Percentiles rank a stretch among this genome's conserved stretches.
Evolutionary conservation across 768 basidiomycete species (phyloP).

Genomic region (Leccinum truebloodii): DNA sequence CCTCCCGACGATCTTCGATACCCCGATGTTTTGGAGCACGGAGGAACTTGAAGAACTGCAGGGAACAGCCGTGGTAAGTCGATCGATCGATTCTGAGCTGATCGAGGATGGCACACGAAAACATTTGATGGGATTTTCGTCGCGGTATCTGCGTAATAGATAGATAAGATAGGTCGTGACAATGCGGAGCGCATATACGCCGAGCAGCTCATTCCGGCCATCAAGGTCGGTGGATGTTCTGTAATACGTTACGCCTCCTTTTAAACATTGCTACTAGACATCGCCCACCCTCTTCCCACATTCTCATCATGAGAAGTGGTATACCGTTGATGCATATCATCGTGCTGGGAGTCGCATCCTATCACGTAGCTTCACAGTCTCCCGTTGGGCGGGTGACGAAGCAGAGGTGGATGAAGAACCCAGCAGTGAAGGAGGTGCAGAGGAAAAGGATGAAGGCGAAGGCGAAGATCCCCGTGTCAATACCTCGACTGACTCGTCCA

Average conservation of each 20-base stretch:
- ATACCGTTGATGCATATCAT: conserved; percentile 77
- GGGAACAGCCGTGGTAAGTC: conserved; percentile 88
- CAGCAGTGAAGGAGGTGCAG: conserved; percentile 37
- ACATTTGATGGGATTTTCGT: background rate
- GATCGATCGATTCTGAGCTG: conserved; percentile 29
- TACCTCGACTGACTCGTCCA: conserved; percentile 22
- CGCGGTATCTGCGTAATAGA: background rate
- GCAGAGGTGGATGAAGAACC: conserved; percentile 7
- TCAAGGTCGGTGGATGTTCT: conserved; percentile 50
- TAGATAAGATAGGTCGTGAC: conserved; percentile 85
- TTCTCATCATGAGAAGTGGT: conserved; percentile 45
- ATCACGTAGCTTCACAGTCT: conserved; percentile 89
- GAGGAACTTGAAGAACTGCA: conserved; percentile 71
- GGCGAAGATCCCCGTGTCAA: conserved; percentile 29
- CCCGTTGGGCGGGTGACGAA: conserved; percentile 50
- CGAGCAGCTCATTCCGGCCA: conserved; percentile 65
- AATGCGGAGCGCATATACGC: conserved; percentile 77
- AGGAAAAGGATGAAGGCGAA: conserved; percentile 32
- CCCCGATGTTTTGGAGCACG: conserved; percentile 92
- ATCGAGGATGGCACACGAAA: background rate
- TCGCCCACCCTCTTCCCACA: conserved; percentile 72
- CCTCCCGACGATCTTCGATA: conserved; percentile 75
- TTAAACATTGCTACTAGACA: conserved; percentile 41
- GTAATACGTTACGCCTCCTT: background rate
- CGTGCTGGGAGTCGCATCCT: conserved; percentile 89